Percentiles rank a stretch among this genome's conserved stretches.
phyloP scores from a whole-genome alignment of 2,329 filamentous ascomycete genomes.

The Akanthomyces dipterigenus region DNA sequence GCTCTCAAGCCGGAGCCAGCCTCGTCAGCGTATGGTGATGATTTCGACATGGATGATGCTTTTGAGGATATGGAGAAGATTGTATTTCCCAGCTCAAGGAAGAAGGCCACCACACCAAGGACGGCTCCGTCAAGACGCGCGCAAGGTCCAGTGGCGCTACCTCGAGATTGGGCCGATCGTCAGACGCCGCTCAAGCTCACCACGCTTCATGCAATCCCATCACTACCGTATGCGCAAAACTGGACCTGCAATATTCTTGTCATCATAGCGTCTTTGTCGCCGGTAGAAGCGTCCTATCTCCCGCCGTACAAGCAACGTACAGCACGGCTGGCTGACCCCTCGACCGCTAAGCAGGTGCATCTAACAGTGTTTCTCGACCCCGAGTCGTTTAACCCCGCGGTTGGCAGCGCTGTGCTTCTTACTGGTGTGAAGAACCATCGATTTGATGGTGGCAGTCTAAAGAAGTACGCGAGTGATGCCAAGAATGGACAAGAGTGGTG shows the following conservation, averaged over 20 bases:
- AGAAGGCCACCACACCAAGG: constrained; percentile 11
- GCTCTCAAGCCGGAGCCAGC: not conserved
- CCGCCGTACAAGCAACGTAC: constrained; percentile 45
- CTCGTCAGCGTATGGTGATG: constrained; percentile 6
- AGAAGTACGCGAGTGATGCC: constrained; percentile 37
- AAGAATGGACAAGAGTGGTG: constrained; percentile 37
- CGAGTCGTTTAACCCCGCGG: constrained; percentile 36
- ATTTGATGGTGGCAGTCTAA: constrained; percentile 42
- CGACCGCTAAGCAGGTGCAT: constrained; percentile 45
- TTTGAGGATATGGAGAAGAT: constrained; percentile 33
- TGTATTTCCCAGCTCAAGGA: constrained; percentile 19
- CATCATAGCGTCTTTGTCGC: constrained; percentile 40
- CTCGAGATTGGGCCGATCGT: constrained; percentile 35
- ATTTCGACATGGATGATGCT: constrained; percentile 25
- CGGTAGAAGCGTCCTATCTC: constrained; percentile 41
- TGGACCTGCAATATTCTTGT: constrained; percentile 51
- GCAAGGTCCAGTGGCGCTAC: constrained; percentile 26
- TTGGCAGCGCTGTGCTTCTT: constrained; percentile 45
- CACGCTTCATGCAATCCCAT: constrained; percentile 40
- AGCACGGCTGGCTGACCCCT: constrained; percentile 44
- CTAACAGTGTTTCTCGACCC: constrained; percentile 50
- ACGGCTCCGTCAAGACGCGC: constrained; percentile 4
- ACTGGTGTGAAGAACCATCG: constrained; percentile 52
- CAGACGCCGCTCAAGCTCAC: constrained; percentile 45
- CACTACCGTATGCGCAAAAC: constrained; percentile 50